phyloP scores from a whole-genome alignment of 345 rosid species.

The Gossypium turneri region DNA sequence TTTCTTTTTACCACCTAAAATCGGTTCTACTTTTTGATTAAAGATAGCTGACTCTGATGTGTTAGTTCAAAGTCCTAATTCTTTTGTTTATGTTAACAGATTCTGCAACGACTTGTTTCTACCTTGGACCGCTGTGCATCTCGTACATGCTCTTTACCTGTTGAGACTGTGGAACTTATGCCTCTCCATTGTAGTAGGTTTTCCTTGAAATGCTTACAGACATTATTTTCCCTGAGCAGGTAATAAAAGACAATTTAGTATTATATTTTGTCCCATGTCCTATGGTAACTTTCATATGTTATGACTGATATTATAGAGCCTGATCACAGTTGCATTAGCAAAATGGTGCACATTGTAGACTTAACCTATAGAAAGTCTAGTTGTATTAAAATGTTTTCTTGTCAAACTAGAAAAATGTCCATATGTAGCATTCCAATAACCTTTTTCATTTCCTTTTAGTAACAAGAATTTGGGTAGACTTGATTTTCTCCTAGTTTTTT shows the following conservation, averaged over 20 bases:
- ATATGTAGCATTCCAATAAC: background rate
- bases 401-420: background rate
- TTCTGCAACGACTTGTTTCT: conserved; percentile 71
- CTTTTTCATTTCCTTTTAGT: background rate
- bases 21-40: background rate
- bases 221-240: conserved; percentile 60
- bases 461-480: background rate
- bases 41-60: background rate
- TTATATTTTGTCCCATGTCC: background rate
- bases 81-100: conserved; percentile 34
- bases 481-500: no score
- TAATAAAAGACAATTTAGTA: conserved; percentile 20
- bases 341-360: background rate
- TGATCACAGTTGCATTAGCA: background rate
- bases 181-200: conserved; percentile 89
- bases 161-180: conserved; percentile 96
- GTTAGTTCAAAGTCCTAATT: conserved; percentile 8
- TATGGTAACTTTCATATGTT: background rate
- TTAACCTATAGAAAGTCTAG: background rate
- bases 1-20: background rate
- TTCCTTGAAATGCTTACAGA: conserved; percentile 81
- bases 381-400: background rate
- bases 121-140: conserved; percentile 96
- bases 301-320: background rate
- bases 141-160: conserved; percentile 87